These are phyloP conservation scores for Dendrobium chrysotoxum DNA, from an alignment of 106 monocot genomes.

Conservation along the genomic window DNA sequence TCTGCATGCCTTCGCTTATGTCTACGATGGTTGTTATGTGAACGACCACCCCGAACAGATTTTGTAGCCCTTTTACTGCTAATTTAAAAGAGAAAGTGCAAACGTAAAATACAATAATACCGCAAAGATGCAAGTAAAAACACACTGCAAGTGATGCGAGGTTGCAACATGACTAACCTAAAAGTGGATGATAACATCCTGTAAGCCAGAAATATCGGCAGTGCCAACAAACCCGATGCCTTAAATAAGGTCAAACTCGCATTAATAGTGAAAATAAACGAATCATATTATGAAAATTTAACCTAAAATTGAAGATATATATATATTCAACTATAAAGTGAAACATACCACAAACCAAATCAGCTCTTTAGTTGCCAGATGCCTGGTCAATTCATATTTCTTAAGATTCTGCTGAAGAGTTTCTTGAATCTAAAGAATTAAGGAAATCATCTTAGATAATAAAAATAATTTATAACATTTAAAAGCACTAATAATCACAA, in stretches of 20 bases:
- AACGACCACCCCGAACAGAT: slow-evolving; percentile 13
- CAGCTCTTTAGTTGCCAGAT: slow-evolving; percentile 56
- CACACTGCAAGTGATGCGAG: not conserved
- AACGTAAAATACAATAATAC: not conserved
- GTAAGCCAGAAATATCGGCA: slow-evolving; percentile 44
- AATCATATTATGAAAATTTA: not conserved
- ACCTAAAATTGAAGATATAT: not conserved
- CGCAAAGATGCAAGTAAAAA: not conserved
- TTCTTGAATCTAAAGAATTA: slow-evolving; percentile 39
- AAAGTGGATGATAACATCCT: slow-evolving; percentile 25
- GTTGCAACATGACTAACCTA: slow-evolving; percentile 22
- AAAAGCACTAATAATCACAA: no score
- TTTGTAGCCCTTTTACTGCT: slow-evolving; percentile 33
- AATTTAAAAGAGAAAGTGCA: not conserved
- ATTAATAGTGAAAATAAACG: no score
- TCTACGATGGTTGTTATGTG: slow-evolving; percentile 34
- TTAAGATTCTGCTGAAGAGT: slow-evolving; percentile 31
- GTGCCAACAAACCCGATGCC: slow-evolving; percentile 61
- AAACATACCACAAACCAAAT: slow-evolving; percentile 53
- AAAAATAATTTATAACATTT: no score
- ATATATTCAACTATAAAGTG: not conserved
- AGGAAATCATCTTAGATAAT: not conserved
- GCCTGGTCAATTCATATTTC: slow-evolving; percentile 42
- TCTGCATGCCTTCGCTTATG: slow-evolving; percentile 54
- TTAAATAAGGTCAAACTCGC: not conserved